Percentiles rank a stretch among this genome's conserved stretches.
Evolutionary conservation across 805 yeast genomes (phyloP).

Genomic region (Candida parachauliodes): DNA sequence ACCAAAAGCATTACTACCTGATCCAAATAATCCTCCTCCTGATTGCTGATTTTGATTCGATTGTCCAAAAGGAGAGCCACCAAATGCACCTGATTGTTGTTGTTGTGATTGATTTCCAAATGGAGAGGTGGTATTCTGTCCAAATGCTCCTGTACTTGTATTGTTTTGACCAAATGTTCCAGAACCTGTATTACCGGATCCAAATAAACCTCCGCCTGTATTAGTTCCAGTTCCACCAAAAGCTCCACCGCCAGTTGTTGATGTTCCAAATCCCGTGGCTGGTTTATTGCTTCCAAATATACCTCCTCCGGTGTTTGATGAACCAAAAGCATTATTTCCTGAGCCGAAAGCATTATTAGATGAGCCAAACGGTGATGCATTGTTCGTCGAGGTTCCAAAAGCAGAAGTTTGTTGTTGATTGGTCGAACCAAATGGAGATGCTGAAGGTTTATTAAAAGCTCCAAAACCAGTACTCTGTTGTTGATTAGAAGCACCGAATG

Average conservation of each 20-base stretch:
- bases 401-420: conserved; percentile 12
- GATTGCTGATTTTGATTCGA: conserved; percentile 12
- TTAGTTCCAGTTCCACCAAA: conserved; percentile 15
- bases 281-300: conserved; percentile 29
- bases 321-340: conserved; percentile 7
- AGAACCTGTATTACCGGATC: conserved; percentile 18
- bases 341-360: conserved; percentile 37
- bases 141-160: conserved; percentile 12
- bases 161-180: conserved; percentile 17
- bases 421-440: conserved; percentile 17
- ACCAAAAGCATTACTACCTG: conserved; percentile 16
- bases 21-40: conserved; percentile 25
- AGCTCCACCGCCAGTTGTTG: conserved; percentile 13
- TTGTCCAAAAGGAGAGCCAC: conserved; percentile 11
- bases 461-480: conserved; percentile 6
- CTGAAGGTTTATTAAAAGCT: conserved; percentile 12
- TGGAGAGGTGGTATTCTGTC: conserved; percentile 17
- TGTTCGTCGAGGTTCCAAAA: conserved; percentile 35
- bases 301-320: conserved; percentile 18
- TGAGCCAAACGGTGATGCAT: conserved; percentile 30
- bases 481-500: conserved; percentile 32
- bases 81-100: conserved; percentile 18
- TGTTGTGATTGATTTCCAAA: conserved; percentile 19
- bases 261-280: conserved; percentile 14
- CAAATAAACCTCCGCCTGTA: conserved; percentile 26